These are phyloP conservation scores for Yamadazyma taylorii DNA, from an alignment of 1,139 yeast species.

Conservation along the genomic window DNA sequence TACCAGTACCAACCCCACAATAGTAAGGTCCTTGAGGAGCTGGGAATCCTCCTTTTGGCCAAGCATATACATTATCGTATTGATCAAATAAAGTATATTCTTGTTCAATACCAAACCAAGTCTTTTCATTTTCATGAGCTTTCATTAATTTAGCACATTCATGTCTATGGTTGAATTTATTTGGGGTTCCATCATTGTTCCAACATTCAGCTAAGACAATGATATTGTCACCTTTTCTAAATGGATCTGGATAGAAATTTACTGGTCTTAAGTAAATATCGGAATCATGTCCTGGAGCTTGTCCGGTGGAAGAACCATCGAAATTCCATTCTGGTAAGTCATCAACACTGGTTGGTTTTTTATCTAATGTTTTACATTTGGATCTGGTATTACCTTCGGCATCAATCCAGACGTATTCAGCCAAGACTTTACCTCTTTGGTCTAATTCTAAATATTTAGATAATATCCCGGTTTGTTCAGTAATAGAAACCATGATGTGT, in stretches of 20 bases:
- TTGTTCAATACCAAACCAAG: slow-evolving; percentile 99
- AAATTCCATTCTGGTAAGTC: slow-evolving; percentile 99
- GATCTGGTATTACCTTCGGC: slow-evolving; percentile 91
- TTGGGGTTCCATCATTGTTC: slow-evolving; percentile 99
- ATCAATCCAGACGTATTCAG: slow-evolving; percentile 98
- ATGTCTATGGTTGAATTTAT: slow-evolving; percentile 96
- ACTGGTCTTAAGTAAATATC: slow-evolving; percentile 94
- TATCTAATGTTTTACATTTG: slow-evolving; percentile 81
- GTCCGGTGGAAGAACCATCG: slow-evolving; percentile 98
- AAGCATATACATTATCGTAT: slow-evolving; percentile 87
- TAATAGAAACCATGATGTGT: slow-evolving; percentile 42
- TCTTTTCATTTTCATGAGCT: slow-evolving; percentile 81
- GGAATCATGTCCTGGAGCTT: slow-evolving; percentile 98
- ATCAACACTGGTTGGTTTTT: slow-evolving; percentile 69
- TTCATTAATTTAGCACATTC: slow-evolving; percentile 95
- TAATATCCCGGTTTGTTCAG: slow-evolving; percentile 74
- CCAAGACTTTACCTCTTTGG: slow-evolving; percentile 84
- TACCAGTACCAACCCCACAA: slow-evolving; percentile 99
- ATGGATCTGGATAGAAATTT: slow-evolving; percentile 92
- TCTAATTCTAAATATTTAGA: slow-evolving; percentile 80
- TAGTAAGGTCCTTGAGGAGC: slow-evolving; percentile 99
- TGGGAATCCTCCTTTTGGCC: slow-evolving; percentile 99
- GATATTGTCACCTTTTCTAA: slow-evolving; percentile 96
- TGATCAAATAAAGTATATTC: slow-evolving; percentile 96
- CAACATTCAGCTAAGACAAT: slow-evolving; percentile 95